Conservation (phyloP, 768 basidiomycete genomes). For the Agrocybe praecox region DNA sequence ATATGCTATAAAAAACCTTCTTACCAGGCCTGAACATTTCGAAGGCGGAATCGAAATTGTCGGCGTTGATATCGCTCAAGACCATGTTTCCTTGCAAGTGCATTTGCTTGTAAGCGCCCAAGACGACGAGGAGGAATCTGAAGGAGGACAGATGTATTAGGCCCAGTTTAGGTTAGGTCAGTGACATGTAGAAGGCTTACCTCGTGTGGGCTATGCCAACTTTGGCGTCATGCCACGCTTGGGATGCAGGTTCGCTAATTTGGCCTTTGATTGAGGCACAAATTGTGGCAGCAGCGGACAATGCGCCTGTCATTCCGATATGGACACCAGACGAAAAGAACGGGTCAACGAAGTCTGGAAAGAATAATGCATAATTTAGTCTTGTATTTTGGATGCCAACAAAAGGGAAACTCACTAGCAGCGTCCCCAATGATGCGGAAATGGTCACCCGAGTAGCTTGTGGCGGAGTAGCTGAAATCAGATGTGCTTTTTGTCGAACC, state of each 20-base stretch:
- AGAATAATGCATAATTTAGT: neutral
- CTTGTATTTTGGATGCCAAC: neutral
- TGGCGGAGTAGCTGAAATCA: constrained; percentile 40
- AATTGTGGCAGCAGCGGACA: constrained; percentile 40
- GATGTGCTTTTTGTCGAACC: constrained; percentile 26
- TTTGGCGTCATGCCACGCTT: constrained; percentile 35
- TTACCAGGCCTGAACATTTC: constrained; percentile 44
- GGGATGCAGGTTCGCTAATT: constrained; percentile 28
- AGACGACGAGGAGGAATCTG: constrained; percentile 51
- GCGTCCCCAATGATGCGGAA: constrained; percentile 44
- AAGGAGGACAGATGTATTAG: neutral
- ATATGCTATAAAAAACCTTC: neutral
- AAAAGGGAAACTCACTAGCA: constrained; percentile 29
- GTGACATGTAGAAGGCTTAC: constrained; percentile 10
- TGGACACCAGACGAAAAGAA: constrained; percentile 50
- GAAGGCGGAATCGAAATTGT: constrained; percentile 54
- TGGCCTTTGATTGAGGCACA: constrained; percentile 35
- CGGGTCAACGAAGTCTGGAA: constrained; percentile 46
- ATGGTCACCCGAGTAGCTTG: constrained; percentile 32
- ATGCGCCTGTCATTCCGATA: constrained; percentile 39
- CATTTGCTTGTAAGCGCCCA: constrained; percentile 57
- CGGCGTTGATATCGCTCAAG: constrained; percentile 43
- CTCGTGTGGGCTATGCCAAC: constrained; percentile 37
- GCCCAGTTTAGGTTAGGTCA: neutral
- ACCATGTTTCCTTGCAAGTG: constrained; percentile 38